Evolutionary conservation across 2,329 filamentous ascomycete species (phyloP).

Genomic region (Fusarium incarnatum): DNA sequence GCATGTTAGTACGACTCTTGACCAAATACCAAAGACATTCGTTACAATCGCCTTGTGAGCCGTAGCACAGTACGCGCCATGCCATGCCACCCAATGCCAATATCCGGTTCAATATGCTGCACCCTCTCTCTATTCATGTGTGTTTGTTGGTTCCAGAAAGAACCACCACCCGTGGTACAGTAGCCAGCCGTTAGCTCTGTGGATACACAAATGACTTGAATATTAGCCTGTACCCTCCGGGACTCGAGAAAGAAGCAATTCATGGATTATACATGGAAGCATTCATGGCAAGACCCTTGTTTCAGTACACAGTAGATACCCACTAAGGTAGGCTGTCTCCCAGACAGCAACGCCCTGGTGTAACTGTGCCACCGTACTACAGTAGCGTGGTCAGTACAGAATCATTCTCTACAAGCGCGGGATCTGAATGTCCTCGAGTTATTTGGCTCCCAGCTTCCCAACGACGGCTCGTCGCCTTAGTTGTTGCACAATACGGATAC

Average conservation of each 20-base stretch:
- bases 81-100: constrained; percentile 11
- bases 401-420: constrained; percentile 16
- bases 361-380: constrained; percentile 1
- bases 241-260: not conserved
- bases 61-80: not conserved
- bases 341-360: constrained; percentile 10
- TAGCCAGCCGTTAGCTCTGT: constrained; percentile 2
- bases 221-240: not conserved
- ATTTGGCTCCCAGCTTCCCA: not conserved
- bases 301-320: not conserved
- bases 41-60: not conserved
- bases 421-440: constrained; percentile 11
- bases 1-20: not conserved
- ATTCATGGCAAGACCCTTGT: constrained; percentile 12
- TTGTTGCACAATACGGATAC: constrained; percentile 14
- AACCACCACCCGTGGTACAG: not conserved
- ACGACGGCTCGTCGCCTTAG: constrained; percentile 19
- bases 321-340: constrained; percentile 1
- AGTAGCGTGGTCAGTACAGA: constrained; percentile 1
- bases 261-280: not conserved
- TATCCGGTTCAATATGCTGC: constrained; percentile 15
- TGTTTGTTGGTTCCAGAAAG: not conserved
- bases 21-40: not conserved
- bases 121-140: not conserved
- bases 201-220: not conserved